Conservation (phyloP, 352 stramenopile species). For the Globisporangium perplexum region DNA sequence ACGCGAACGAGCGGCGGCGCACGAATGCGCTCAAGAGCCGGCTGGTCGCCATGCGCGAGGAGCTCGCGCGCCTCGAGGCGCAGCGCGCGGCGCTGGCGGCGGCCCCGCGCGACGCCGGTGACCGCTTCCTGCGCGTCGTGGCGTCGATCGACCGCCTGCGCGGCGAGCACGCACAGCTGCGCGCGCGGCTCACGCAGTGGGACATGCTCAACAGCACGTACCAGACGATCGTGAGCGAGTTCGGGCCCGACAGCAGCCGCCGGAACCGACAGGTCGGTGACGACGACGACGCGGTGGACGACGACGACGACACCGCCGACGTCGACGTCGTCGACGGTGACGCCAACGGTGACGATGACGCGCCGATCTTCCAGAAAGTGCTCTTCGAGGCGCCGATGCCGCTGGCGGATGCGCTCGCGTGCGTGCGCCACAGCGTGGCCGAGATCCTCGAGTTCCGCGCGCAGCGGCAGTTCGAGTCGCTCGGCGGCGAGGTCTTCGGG, state of each 20-base stretch:
- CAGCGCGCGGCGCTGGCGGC: conserved; percentile 18
- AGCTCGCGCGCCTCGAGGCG: conserved; percentile 36
- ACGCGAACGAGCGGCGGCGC: conserved; percentile 53
- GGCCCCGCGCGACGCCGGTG: conserved; percentile 8
- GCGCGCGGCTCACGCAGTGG: conserved; percentile 22
- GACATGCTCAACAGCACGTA: conserved; percentile 56
- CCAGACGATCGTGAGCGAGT: conserved; percentile 48
- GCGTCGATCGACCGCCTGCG: conserved; percentile 42
- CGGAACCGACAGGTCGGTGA: neutral
- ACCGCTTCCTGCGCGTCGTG: conserved; percentile 27
- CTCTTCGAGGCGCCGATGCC: conserved; percentile 35
- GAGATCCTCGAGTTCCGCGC: conserved; percentile 55
- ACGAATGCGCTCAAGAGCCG: conserved; percentile 49
- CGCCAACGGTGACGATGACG: conserved; percentile 11
- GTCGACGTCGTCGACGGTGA: no score
- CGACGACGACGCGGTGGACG: neutral
- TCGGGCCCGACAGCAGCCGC: conserved; percentile 1
- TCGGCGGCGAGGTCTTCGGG: conserved; percentile 41
- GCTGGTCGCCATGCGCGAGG: conserved; percentile 37
- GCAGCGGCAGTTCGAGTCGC: conserved; percentile 32
- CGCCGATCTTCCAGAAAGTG: conserved; percentile 48
- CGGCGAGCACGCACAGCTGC: conserved; percentile 29
- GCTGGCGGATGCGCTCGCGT: conserved; percentile 28
- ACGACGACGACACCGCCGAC: conserved; percentile 7
- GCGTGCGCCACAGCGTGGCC: conserved; percentile 48